These are phyloP conservation scores for Apophysomyces elegans DNA, from an alignment of 371 early-diverging fungal species.

Conservation along the genomic window DNA sequence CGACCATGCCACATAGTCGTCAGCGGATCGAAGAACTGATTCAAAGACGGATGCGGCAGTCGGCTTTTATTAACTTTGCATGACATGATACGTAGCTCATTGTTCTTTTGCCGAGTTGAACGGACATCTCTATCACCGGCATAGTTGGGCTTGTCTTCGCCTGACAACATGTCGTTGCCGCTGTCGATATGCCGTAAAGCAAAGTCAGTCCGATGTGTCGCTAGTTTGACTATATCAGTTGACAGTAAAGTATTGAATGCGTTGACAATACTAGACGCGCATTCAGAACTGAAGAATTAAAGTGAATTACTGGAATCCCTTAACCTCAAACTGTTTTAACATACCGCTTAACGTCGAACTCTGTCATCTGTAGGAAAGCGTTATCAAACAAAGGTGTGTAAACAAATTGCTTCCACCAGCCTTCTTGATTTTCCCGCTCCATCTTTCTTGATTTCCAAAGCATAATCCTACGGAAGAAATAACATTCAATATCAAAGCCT, in stretches of 20 bases:
- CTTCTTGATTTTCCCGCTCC: slow-evolving; percentile 2
- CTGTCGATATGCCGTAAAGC: slow-evolving; percentile 2
- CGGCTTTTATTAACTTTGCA: background rate
- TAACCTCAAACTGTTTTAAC: background rate
- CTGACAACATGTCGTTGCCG: background rate
- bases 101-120: slow-evolving; percentile 1
- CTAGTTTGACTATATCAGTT: background rate
- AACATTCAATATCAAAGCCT: background rate
- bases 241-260: background rate
- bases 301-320: background rate
- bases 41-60: slow-evolving; percentile 15
- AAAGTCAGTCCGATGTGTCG: slow-evolving; percentile 3
- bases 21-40: slow-evolving; percentile 12
- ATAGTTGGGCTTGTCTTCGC: background rate
- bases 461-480: background rate
- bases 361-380: background rate
- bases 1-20: slow-evolving; percentile 15
- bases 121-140: background rate
- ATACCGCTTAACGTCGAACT: background rate
- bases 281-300: background rate
- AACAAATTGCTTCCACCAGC: slow-evolving; percentile 7
- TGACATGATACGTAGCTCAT: background rate
- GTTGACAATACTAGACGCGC: slow-evolving; percentile 3
- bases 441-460: background rate
- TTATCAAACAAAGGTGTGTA: slow-evolving; percentile 3